Evolutionary conservation across 2,329 filamentous ascomycete species (phyloP).

Genomic region (Scorias spongiosa): DNA sequence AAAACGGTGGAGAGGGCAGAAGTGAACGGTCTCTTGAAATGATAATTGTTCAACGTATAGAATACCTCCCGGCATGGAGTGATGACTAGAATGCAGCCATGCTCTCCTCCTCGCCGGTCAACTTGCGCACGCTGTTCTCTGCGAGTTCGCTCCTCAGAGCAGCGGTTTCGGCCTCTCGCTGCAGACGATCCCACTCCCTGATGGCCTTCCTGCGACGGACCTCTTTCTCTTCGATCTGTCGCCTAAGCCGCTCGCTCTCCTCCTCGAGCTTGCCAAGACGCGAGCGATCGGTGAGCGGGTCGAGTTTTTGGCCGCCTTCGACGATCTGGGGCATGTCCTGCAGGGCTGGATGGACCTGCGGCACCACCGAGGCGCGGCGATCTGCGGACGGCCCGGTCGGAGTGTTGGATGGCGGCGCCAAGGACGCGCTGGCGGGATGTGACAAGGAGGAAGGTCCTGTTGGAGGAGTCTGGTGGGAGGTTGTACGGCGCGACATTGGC

Average conservation of each 20-base stretch:
- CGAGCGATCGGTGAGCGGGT: slow-evolving; percentile 27
- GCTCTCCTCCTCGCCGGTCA: slow-evolving; percentile 26
- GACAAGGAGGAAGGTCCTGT: background rate
- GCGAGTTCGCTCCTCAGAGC: slow-evolving; percentile 31
- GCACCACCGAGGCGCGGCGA: slow-evolving; percentile 1
- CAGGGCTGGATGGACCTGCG: slow-evolving; percentile 19
- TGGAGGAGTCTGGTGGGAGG: slow-evolving; percentile 3
- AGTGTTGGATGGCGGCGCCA: background rate
- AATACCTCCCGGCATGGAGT: too few relatives aligned
- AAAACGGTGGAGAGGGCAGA: too few relatives aligned
- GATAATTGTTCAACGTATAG: too few relatives aligned
- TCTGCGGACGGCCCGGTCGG: slow-evolving; percentile 4
- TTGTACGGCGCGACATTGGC: slow-evolving; percentile 6
- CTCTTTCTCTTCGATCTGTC: slow-evolving; percentile 32
- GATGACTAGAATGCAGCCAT: slow-evolving; percentile 13
- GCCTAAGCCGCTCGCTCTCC: slow-evolving; percentile 29
- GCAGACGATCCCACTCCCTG: slow-evolving; percentile 31
- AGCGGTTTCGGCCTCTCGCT: slow-evolving; percentile 29
- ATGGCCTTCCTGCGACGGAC: slow-evolving; percentile 26
- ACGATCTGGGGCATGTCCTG: slow-evolving; percentile 29
- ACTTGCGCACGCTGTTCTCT: slow-evolving; percentile 28
- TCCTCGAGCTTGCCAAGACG: slow-evolving; percentile 32
- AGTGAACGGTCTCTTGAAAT: too few relatives aligned
- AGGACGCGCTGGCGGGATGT: slow-evolving; percentile 1
- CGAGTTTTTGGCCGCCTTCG: slow-evolving; percentile 28